Evolutionary conservation across 2,329 filamentous ascomycete species (phyloP).

Genomic region (Colletotrichum incanum): DNA sequence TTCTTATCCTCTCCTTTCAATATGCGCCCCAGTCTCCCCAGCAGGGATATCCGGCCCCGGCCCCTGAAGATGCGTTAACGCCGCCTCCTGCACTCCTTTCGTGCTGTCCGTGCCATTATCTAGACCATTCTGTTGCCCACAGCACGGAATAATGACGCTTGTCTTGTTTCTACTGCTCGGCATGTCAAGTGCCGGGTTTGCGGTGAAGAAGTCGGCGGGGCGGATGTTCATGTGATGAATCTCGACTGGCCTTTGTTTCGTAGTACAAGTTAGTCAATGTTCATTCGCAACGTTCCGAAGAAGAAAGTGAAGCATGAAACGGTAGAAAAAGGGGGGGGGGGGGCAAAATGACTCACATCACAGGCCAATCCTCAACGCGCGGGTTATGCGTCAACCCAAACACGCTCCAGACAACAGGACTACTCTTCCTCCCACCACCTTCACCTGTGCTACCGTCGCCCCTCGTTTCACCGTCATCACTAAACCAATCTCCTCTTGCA

Average conservation of each 20-base stretch:
- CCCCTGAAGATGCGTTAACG: conserved; percentile 54
- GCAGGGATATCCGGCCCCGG: conserved; percentile 48
- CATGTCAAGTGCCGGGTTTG: conserved; percentile 64
- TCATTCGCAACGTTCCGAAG: neutral
- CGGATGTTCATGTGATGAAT: conserved; percentile 63
- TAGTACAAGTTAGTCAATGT: neutral
- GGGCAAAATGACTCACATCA: conserved; percentile 60
- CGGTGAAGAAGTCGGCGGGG: conserved; percentile 63
- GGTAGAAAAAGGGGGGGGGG: neutral
- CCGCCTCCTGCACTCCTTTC: conserved; percentile 42
- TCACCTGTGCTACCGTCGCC: neutral
- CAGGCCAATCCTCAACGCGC: conserved; percentile 65
- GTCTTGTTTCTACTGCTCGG: conserved; percentile 56
- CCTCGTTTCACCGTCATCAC: conserved; percentile 37
- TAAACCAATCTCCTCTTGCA: conserved; percentile 63
- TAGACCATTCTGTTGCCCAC: conserved; percentile 37
- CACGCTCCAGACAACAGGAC: conserved; percentile 62
- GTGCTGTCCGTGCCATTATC: neutral
- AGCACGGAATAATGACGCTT: conserved; percentile 60
- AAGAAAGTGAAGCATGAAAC: neutral
- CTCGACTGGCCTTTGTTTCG: conserved; percentile 60
- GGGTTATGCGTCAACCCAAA: conserved; percentile 66
- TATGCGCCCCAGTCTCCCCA: conserved; percentile 44
- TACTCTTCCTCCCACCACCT: conserved; percentile 47
- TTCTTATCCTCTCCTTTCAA: neutral